Conservation (phyloP, 225 moss, liverwort and hornwort genomes). For the Sphagnum tenellum region DNA sequence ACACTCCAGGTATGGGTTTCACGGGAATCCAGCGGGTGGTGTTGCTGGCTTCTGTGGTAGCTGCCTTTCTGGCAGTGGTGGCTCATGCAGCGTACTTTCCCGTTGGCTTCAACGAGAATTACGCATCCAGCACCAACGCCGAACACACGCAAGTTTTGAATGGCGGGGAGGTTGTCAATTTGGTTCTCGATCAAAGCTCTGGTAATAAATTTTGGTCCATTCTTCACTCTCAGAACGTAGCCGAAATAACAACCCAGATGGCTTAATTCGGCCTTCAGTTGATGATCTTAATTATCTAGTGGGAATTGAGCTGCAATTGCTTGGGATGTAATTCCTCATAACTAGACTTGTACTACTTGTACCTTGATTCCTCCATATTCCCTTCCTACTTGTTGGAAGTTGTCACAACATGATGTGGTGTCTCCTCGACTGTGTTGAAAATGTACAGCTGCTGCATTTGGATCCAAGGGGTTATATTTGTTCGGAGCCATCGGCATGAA, state of each 20-base stretch:
- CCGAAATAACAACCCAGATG: too few species aligned
- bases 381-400: neutral
- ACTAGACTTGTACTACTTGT: neutral
- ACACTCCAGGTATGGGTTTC: too few species aligned
- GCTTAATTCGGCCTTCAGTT: neutral
- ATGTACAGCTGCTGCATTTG: conserved; percentile 47
- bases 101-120: conserved; percentile 26
- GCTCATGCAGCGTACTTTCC: conserved; percentile 13
- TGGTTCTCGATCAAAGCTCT: conserved; percentile 32
- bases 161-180: conserved; percentile 38
- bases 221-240: too few species aligned
- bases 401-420: neutral
- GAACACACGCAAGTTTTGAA: conserved; percentile 32
- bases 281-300: neutral
- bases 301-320: neutral
- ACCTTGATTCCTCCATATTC: neutral
- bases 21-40: too few species aligned
- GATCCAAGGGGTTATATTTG: conserved; percentile 30
- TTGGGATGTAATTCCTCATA: neutral
- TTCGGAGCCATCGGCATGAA: conserved; percentile 47
- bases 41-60: too few species aligned
- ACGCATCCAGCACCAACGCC: conserved; percentile 28
- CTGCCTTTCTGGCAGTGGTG: conserved; percentile 15
- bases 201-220: conserved; percentile 11
- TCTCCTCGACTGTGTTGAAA: neutral